Evolutionary conservation across 805 yeast genomes (phyloP), one percentile per base, ranked within the genome.

Genomic region (Wilhelminamyces savonicus): DNA sequence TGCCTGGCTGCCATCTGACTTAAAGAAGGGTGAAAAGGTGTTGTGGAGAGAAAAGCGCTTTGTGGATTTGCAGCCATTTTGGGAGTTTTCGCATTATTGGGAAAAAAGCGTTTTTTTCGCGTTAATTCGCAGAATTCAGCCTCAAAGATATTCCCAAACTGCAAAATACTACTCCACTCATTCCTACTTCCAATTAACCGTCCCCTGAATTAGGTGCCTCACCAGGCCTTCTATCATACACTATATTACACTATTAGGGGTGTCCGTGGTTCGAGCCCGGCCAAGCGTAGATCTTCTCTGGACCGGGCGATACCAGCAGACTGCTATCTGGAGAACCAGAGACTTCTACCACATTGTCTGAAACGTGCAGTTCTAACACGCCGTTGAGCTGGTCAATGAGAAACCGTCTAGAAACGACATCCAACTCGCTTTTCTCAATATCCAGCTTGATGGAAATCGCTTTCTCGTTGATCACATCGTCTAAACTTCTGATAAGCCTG

Each of bases 181-280:
- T n/a, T n/a, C n/a, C n/a, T n/a, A n/a, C n/a, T n/a, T n/a, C n/a
- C n/a, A n/a, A n/a, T n/a, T n/a, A n/a, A n/a, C n/a, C n/a, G n/a
- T n/a, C 37, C 37, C 49, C 56, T 26, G 57, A 40, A 3, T 38
- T 31, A 13, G 50, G 44, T 5, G 43, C 39, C 23, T 48, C 40
- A 5, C 8, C 33, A 20, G 49, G 53, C 16, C 36, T 35, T 56
- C 56, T 50, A 16, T 23, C 10, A 25, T 16, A 25, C 13, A 14
- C 16, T 24, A 10, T 14, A 24, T 7, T 24, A 24, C 10, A 15
- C 7, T 7, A 5, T 23, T 34, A 52, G 13, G 82, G 82, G 47
- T 78, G 84, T 0, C 81, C 80, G 41, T 75, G 82, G 40, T 77
- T 69, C 10, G 74, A 66, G 0, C 83, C 82, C 0, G 84, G 84